Conservation (phyloP, 805 yeast genomes). For the Cyberlindnera veronae region DNA sequence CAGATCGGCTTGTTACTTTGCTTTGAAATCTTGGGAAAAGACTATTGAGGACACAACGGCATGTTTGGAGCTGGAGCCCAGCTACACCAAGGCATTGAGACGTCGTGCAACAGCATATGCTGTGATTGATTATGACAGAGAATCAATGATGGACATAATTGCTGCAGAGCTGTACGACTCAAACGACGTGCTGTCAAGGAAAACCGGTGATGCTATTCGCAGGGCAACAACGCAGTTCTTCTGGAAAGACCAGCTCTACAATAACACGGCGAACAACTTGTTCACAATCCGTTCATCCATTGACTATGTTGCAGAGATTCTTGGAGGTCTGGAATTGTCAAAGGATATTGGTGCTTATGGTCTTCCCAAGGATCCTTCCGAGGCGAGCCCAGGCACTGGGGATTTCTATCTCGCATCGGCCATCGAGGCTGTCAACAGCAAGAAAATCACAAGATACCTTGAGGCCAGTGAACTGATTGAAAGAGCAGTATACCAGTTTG, state of each 20-base stretch:
- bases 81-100: not conserved
- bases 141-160: not conserved
- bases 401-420: not conserved
- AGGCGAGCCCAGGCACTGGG: not conserved
- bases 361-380: not conserved
- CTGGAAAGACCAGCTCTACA: too few species aligned
- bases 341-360: not conserved
- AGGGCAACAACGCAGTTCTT: too few species aligned
- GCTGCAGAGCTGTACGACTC: not conserved
- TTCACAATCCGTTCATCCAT: too few species aligned
- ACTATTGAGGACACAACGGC: not conserved
- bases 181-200: too few species aligned
- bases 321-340: not conserved
- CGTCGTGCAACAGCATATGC: not conserved
- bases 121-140: not conserved
- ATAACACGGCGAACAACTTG: too few species aligned
- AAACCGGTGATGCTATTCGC: too few species aligned
- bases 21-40: not conserved
- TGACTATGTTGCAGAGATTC: not conserved
- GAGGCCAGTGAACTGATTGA: not conserved
- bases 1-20: not conserved
- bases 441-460: not conserved
- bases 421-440: not conserved
- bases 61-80: not conserved
- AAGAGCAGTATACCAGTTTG: not conserved